phyloP scores from a whole-genome alignment of 164 flowering plant genomes.

The Nymphaea colorata region DNA sequence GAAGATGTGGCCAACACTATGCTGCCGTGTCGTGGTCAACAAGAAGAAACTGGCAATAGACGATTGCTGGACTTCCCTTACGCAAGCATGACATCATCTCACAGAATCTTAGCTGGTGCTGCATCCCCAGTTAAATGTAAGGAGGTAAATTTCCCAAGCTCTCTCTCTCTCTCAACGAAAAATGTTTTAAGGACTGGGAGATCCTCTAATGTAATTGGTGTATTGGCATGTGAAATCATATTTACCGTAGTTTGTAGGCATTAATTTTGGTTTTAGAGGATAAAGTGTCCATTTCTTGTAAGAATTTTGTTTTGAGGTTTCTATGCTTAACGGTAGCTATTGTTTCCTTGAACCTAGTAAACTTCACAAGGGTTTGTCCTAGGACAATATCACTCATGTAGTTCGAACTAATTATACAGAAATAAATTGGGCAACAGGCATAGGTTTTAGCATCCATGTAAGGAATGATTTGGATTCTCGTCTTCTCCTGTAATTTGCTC shows the following conservation, averaged over 20 bases:
- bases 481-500: too few relatives aligned
- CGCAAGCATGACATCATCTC: not conserved
- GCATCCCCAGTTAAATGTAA: not conserved
- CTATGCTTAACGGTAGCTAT: not conserved
- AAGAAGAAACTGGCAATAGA: not conserved
- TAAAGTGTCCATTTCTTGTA: not conserved
- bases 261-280: not conserved
- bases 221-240: not conserved
- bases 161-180: not conserved
- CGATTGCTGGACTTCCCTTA: not conserved
- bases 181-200: not conserved
- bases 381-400: too few relatives aligned
- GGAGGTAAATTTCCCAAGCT: not conserved
- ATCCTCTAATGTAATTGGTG: not conserved
- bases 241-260: not conserved
- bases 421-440: too few relatives aligned
- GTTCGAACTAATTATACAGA: too few relatives aligned
- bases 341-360: too few relatives aligned
- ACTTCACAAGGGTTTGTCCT: too few relatives aligned
- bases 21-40: constrained; percentile 39
- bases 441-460: too few relatives aligned
- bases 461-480: too few relatives aligned
- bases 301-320: not conserved
- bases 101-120: not conserved
- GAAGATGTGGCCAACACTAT: constrained; percentile 23